Evolutionary conservation across 2,329 filamentous ascomycete genomes (phyloP).

Genomic region (Talaromyces islandicus): DNA sequence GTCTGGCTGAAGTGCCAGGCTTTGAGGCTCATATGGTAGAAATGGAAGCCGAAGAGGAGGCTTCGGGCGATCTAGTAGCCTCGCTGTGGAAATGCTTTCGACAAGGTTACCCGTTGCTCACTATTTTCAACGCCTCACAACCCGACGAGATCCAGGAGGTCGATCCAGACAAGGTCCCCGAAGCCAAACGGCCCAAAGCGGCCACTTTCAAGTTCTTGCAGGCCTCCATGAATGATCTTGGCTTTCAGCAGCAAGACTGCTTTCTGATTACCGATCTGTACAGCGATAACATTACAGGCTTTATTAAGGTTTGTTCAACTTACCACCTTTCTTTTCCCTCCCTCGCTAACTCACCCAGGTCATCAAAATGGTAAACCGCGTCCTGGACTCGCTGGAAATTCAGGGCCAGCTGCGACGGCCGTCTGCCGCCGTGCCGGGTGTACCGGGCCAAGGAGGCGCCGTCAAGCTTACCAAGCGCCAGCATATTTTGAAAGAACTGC

Average conservation of each 20-base stretch:
- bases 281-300: slow-evolving; percentile 91
- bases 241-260: slow-evolving; percentile 72
- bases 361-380: slow-evolving; percentile 83
- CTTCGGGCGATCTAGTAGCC: slow-evolving; percentile 72
- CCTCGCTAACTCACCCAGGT: slow-evolving; percentile 48
- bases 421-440: slow-evolving; percentile 46
- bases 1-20: slow-evolving; percentile 74
- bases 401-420: slow-evolving; percentile 68
- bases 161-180: slow-evolving; percentile 56
- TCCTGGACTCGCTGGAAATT: slow-evolving; percentile 78
- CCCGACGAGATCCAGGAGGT: slow-evolving; percentile 64
- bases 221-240: slow-evolving; percentile 76
- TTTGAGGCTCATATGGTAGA: slow-evolving; percentile 71
- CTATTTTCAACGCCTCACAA: slow-evolving; percentile 80
- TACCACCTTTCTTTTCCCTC: neutral
- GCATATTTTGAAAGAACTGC: slow-evolving; percentile 83
- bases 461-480: slow-evolving; percentile 67
- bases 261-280: slow-evolving; percentile 91
- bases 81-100: slow-evolving; percentile 84
- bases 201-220: slow-evolving; percentile 90
- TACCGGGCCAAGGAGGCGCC: slow-evolving; percentile 33
- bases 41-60: slow-evolving; percentile 63
- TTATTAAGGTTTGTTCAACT: slow-evolving; percentile 68
- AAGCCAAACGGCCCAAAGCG: slow-evolving; percentile 74
- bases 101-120: slow-evolving; percentile 74